A percentile compares a stretch with the other conserved stretches of the same genome.
These are phyloP conservation scores for Xylariaceae sp. DNA, from an alignment of 2,329 filamentous ascomycete species.

Conservation along the genomic window DNA sequence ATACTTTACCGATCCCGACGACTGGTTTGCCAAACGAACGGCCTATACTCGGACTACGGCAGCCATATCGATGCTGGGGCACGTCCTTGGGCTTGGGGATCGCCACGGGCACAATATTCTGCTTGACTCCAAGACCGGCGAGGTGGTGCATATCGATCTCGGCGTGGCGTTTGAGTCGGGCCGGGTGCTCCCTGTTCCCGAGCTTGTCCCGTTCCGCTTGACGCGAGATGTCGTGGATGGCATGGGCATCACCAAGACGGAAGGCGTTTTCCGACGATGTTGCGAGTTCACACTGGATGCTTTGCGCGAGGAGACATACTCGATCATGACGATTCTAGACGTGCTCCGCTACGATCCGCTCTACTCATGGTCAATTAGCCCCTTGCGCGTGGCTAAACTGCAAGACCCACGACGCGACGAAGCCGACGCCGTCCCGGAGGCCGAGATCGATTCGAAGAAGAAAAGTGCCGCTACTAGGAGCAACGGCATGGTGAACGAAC, in stretches of 20 bases:
- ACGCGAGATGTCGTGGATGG: constrained; percentile 94
- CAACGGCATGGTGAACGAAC: constrained; percentile 46
- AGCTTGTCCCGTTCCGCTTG: constrained; percentile 90
- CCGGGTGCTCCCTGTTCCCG: constrained; percentile 87
- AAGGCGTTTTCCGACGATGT: constrained; percentile 94
- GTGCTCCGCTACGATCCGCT: constrained; percentile 97
- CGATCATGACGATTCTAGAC: constrained; percentile 97
- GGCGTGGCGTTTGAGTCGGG: constrained; percentile 97
- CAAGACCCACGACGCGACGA: constrained; percentile 55
- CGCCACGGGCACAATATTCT: constrained; percentile 96
- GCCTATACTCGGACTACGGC: constrained; percentile 92
- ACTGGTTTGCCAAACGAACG: constrained; percentile 86
- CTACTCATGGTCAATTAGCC: constrained; percentile 89
- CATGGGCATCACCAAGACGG: constrained; percentile 91
- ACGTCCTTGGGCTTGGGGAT: constrained; percentile 88
- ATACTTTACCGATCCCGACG: constrained; percentile 84
- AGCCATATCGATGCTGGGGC: constrained; percentile 89
- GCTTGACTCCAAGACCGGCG: constrained; percentile 80
- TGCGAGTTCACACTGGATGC: constrained; percentile 97
- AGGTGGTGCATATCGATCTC: constrained; percentile 94
- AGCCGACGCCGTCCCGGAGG: constrained; percentile 33
- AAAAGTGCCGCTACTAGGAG: constrained; percentile 30
- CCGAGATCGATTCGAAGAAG: constrained; percentile 38
- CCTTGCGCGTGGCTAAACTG: constrained; percentile 57
- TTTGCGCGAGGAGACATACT: constrained; percentile 88